Percentiles rank a stretch among this genome's conserved stretches.
phyloP scores from a whole-genome alignment of 805 yeast species.

The Yamadazyma sp. region DNA sequence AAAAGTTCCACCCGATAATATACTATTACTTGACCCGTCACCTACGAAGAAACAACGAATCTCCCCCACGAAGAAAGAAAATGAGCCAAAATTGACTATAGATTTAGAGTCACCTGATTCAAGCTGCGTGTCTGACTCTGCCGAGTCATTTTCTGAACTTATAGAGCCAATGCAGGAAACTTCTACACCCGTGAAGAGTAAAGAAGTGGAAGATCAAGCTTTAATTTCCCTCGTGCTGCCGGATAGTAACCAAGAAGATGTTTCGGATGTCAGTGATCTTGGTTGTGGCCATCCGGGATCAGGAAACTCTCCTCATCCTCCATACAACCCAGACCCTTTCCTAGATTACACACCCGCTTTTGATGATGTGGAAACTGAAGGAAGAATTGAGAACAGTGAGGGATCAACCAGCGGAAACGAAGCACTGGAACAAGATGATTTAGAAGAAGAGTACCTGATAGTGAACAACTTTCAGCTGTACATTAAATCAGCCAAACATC shows the following conservation, averaged over 20 bases:
- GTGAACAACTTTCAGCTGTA: slow-evolving; percentile 16
- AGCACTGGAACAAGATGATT: slow-evolving; percentile 10
- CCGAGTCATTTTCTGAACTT: slow-evolving; percentile 5
- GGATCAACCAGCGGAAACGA: no score
- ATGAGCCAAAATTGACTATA: neutral
- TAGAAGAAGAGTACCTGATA: slow-evolving; percentile 29
- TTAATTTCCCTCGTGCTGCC: no score
- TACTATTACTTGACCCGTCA: slow-evolving; percentile 28
- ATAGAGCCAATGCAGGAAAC: neutral
- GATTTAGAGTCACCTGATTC: neutral
- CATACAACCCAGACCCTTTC: no score
- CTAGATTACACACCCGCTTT: no score
- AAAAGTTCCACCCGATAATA: slow-evolving; percentile 19
- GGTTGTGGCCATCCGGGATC: no score
- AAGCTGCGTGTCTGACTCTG: slow-evolving; percentile 8
- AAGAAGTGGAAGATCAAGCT: no score
- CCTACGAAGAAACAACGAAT: slow-evolving; percentile 25
- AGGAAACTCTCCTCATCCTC: no score
- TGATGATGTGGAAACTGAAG: no score
- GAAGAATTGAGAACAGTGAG: no score
- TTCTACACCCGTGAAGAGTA: no score
- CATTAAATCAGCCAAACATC: slow-evolving; percentile 1
- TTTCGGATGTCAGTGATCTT: no score
- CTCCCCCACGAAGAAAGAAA: slow-evolving; percentile 12
- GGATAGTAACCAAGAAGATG: no score